Percentiles rank a stretch among this genome's conserved stretches.
Evolutionary conservation across 2,329 filamentous ascomycete genomes (phyloP).

Genomic region (Fusarium dlaminii): DNA sequence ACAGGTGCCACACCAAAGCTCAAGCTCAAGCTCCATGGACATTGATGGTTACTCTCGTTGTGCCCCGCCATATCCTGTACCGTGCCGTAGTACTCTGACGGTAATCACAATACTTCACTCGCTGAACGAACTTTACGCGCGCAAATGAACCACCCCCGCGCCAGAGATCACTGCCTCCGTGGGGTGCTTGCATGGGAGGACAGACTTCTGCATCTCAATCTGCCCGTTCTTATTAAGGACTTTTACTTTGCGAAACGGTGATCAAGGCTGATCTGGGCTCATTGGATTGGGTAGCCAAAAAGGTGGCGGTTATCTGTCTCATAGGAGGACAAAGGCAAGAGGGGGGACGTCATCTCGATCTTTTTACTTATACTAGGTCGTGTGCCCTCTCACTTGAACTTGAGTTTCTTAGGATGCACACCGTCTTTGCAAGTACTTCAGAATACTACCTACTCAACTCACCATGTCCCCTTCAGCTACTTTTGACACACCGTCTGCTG

Average conservation of each 20-base stretch:
- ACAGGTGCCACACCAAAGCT: neutral
- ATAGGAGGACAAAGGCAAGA: conserved; percentile 17
- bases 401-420: conserved; percentile 6
- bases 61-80: conserved; percentile 12
- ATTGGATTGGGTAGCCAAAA: conserved; percentile 26
- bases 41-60: conserved; percentile 17
- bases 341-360: conserved; percentile 31
- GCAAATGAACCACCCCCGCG: conserved; percentile 24
- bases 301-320: conserved; percentile 30
- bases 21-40: neutral
- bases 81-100: neutral
- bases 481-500: conserved; percentile 24
- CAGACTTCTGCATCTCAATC: conserved; percentile 14
- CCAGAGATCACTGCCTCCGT: neutral
- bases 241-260: conserved; percentile 29
- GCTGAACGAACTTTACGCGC: neutral
- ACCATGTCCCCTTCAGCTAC: conserved; percentile 46
- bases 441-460: neutral
- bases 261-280: conserved; percentile 17
- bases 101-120: neutral
- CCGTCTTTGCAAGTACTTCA: conserved; percentile 20
- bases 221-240: conserved; percentile 25
- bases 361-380: conserved; percentile 26
- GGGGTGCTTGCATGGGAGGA: conserved; percentile 27
- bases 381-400: conserved; percentile 11